Percentiles rank a stretch among this genome's conserved stretches.
Evolutionary conservation across 306 rosid genomes (phyloP).

Genomic region (Corylus avellana): DNA sequence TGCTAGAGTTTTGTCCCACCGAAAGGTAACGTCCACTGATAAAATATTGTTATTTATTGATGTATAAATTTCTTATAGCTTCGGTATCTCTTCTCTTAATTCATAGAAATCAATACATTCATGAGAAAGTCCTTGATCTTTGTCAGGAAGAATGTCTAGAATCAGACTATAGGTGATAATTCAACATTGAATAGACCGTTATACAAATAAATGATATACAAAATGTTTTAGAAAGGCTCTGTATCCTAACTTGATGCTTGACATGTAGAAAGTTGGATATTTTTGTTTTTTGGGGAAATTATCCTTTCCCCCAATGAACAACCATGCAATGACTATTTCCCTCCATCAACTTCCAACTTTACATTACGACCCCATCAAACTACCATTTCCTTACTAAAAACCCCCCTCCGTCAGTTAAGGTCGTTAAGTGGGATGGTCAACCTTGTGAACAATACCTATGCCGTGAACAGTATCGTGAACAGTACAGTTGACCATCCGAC

Average conservation of each 20-base stretch:
- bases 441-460: no score
- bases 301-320: no score
- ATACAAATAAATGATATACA: neutral
- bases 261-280: neutral
- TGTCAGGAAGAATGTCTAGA: no score
- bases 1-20: constrained; percentile 79
- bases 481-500: no score
- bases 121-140: neutral
- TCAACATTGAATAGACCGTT: neutral
- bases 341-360: no score
- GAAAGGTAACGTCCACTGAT: constrained; percentile 60
- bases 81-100: constrained; percentile 10
- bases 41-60: neutral
- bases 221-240: neutral
- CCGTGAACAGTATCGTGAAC: no score
- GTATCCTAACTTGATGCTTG: neutral
- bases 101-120: neutral
- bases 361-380: no score
- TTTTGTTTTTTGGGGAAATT: neutral
- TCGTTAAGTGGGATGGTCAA: no score
- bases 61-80: neutral
- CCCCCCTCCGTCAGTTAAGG: no score
- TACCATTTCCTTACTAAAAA: no score
- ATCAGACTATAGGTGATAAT: neutral
- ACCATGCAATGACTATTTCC: no score